Evolutionary conservation across 2,329 filamentous ascomycete species (phyloP), one percentile per base, ranked within the genome.

Genomic region (Apiospora arundinis): DNA sequence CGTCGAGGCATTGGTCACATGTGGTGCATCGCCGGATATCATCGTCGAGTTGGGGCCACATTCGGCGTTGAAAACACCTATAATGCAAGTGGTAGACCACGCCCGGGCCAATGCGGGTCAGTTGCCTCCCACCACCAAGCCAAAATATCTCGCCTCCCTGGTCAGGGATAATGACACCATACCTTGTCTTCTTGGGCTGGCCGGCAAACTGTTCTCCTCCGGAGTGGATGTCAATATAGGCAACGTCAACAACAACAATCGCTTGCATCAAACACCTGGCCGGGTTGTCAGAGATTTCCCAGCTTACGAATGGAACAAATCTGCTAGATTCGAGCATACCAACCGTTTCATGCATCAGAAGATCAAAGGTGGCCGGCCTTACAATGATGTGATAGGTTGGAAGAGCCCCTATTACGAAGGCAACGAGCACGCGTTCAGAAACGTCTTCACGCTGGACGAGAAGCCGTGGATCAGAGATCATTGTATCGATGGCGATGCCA

Each of bases 161-260:
- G 48, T 73, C 44, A 71, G 76, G 6, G 70, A 71, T 28, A 68
- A 72, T 28, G 69, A 76, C 66, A 74, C 74, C 23, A 71, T 72
- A 4, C 72, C 72, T 68, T 72, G 74, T 14, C 52, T 67, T 14
- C 70, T 81, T 14, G 74, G 78, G 12, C 73, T 78, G 11, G 77
- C 78, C 28, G 79, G 76, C 16, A 74, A 76, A 40, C 75, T 80
- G 14, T 81, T 77, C 70, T 69, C 76, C 23, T 75, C 74, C 45
- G 79, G 79, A 0, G 71, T 75, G 49, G 68, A 69, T 21, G 73
- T 80, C 0, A 63, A 78, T 69, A 79, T 78, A 70, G 77, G 75
- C 6, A 23, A 46, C 11, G 45, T 68, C 11, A 68, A 68, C 42
- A 14, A 28, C n/a, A 66, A 23, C 7, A 11, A 8, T 42, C 40